Percentiles rank a stretch among this genome's conserved stretches.
phyloP scores from a whole-genome alignment of 139 green algal species.

The Zygnema cylindricum region DNA sequence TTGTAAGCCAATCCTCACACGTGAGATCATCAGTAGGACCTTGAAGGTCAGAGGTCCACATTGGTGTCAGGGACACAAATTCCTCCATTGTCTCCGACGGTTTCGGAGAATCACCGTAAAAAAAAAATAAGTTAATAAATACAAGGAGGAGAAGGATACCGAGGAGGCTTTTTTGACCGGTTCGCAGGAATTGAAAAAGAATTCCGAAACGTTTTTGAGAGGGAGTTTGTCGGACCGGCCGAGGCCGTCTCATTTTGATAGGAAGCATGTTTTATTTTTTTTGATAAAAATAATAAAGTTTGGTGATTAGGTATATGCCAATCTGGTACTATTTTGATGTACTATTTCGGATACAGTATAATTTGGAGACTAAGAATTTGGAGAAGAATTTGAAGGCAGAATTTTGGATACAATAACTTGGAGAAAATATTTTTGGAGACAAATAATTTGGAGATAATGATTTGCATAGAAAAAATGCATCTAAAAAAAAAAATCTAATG shows the following conservation, averaged over 20 bases:
- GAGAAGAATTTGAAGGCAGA: too few species aligned
- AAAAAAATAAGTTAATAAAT: neutral
- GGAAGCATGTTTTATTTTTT: neutral
- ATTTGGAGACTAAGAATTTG: too few species aligned
- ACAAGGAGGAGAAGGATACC: neutral
- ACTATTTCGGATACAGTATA: too few species aligned
- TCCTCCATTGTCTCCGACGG: neutral
- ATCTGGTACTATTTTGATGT: too few species aligned
- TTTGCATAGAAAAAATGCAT: too few species aligned
- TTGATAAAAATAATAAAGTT: neutral
- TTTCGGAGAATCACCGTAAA: neutral
- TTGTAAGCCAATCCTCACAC: constrained; percentile 17
- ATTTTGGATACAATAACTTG: too few species aligned
- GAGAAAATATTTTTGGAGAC: too few species aligned
- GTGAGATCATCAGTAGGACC: neutral
- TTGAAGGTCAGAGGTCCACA: constrained; percentile 9
- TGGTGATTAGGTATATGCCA: too few species aligned
- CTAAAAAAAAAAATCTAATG: too few species aligned
- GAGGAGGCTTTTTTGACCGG: neutral
- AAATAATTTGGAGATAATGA: too few species aligned
- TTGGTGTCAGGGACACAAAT: neutral
- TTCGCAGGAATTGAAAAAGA: neutral
- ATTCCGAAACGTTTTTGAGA: neutral
- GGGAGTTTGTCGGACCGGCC: neutral
- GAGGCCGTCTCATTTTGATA: neutral